Evolutionary conservation across 257 asterid genomes (phyloP).

Genomic region (Marsdenia floribunda): DNA sequence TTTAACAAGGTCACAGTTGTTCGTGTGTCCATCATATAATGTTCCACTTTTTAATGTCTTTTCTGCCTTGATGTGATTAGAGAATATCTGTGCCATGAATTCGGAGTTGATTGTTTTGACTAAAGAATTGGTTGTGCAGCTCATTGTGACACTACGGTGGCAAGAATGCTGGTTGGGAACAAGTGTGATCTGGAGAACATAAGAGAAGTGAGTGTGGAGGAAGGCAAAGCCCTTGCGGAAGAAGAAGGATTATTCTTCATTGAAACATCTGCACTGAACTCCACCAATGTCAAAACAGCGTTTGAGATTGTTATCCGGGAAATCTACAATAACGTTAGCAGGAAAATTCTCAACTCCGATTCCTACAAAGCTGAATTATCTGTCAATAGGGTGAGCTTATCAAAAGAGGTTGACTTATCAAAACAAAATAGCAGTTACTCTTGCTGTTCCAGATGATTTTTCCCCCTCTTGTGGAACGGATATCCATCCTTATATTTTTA

Average conservation of each 20-base stretch:
- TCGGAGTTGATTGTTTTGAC: background rate
- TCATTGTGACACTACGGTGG: slow-evolving; percentile 62
- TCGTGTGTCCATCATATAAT: background rate
- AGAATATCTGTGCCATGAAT: background rate
- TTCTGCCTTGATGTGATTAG: background rate
- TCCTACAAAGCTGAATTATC: slow-evolving; percentile 63
- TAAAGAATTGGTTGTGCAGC: slow-evolving; percentile 31
- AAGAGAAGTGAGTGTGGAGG: slow-evolving; percentile 62
- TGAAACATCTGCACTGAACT: slow-evolving; percentile 66
- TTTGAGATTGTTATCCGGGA: slow-evolving; percentile 65
- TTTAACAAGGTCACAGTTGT: background rate
- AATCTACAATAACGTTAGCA: slow-evolving; percentile 55
- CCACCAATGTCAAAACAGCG: slow-evolving; percentile 57
- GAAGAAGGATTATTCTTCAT: slow-evolving; percentile 60
- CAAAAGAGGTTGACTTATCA: slow-evolving; percentile 43
- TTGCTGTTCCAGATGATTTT: slow-evolving; percentile 52
- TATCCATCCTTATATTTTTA: background rate
- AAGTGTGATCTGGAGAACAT: slow-evolving; percentile 62
- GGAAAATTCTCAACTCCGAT: slow-evolving; percentile 56
- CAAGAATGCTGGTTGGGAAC: slow-evolving; percentile 67
- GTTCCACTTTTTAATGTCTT: background rate
- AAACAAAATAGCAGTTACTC: slow-evolving; percentile 43
- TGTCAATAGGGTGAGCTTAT: slow-evolving; percentile 46
- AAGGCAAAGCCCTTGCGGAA: slow-evolving; percentile 58
- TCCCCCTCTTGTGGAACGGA: background rate